Evolutionary conservation across 1,139 yeast genomes (phyloP).

Genomic region (Hyphopichia fennica): DNA sequence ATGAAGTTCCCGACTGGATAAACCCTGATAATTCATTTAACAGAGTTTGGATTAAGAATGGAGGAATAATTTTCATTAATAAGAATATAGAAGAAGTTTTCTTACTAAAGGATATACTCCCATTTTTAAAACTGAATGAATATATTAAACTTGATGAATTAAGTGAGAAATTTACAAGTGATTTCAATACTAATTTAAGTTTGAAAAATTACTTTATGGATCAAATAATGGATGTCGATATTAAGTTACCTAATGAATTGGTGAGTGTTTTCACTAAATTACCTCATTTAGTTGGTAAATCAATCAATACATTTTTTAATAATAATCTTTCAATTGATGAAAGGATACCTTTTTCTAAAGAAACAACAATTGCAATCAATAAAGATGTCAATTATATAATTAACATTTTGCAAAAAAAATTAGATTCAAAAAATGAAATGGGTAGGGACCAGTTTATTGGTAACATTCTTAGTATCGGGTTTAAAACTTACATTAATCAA

Average conservation of each 20-base stretch:
- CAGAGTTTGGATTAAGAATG: conserved; percentile 45
- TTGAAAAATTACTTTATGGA: neutral
- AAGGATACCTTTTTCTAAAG: no score
- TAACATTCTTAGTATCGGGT: neutral
- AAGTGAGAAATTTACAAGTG: neutral
- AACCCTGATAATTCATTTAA: conserved; percentile 39
- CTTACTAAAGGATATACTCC: neutral
- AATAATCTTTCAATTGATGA: neutral
- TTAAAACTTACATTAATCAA: neutral
- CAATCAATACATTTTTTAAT: neutral
- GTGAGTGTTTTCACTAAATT: neutral
- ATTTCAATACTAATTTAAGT: neutral
- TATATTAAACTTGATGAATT: neutral
- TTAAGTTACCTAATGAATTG: conserved; percentile 1
- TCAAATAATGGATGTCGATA: neutral
- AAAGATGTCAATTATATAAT: neutral
- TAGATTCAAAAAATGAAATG: neutral
- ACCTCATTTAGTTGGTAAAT: neutral
- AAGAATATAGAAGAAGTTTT: conserved; percentile 7
- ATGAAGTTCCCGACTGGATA: conserved; percentile 44
- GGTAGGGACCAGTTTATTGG: neutral
- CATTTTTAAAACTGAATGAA: neutral
- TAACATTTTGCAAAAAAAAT: neutral
- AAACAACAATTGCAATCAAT: neutral
- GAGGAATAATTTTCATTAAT: conserved; percentile 28